Conservation (phyloP, 306 rosid species). For the Nissolia schottii region DNA sequence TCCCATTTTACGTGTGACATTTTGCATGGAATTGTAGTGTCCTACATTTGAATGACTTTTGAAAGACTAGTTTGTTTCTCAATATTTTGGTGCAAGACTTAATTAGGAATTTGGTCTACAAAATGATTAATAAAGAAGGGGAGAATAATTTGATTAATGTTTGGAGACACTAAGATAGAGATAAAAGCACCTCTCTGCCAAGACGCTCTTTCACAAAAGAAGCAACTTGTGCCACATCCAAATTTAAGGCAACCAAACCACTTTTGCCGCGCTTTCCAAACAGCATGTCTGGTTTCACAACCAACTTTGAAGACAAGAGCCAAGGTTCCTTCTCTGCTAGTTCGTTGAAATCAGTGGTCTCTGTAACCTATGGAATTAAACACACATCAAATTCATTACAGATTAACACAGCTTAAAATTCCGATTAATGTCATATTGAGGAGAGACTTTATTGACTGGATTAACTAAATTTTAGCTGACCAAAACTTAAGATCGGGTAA, state of each 20-base stretch:
- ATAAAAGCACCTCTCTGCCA: conserved; percentile 71
- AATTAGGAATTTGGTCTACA: no score
- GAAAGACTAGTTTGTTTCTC: no score
- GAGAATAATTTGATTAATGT: neutral
- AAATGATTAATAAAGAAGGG: neutral
- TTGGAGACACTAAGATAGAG: neutral
- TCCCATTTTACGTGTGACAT: no score
- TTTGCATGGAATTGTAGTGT: no score
- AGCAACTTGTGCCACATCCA: conserved; percentile 77
- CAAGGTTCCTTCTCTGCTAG: conserved; percentile 78
- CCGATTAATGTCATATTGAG: conserved; percentile 9
- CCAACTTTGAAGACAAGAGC: conserved; percentile 83
- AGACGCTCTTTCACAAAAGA: conserved; percentile 78
- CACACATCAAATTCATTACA: conserved; percentile 1
- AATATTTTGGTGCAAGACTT: no score
- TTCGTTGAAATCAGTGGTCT: conserved; percentile 75
- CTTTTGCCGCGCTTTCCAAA: conserved; percentile 99
- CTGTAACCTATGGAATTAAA: conserved; percentile 46
- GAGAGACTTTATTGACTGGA: neutral
- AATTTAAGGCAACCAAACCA: conserved; percentile 86
- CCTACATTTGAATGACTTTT: no score
- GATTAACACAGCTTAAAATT: conserved; percentile 7
- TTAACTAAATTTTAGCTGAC: neutral
- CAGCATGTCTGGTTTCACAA: conserved; percentile 98
- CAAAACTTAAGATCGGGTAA: neutral